Evolutionary conservation across 495 filamentous ascomycete genomes (phyloP).

Genomic region (Symbiotaphrina buchneri): DNA sequence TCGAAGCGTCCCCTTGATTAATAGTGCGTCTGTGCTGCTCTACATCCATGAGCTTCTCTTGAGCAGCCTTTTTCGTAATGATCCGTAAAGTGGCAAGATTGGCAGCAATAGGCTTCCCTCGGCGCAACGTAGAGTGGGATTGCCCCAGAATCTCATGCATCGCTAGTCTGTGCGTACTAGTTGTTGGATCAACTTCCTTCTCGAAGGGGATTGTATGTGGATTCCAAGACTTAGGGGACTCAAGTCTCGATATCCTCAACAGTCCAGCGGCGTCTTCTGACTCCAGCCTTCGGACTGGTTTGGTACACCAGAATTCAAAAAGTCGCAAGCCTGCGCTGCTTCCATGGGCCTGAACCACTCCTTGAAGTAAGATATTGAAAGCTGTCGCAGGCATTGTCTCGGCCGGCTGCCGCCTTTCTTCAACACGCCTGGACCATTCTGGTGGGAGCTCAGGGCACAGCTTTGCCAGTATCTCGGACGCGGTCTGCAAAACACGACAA

Average conservation of each 20-base stretch:
- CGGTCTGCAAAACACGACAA: conserved; percentile 1
- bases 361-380: conserved; percentile 25
- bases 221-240: too few species aligned
- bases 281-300: conserved; percentile 12
- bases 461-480: conserved; percentile 9
- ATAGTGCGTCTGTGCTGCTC: not conserved
- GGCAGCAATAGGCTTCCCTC: conserved; percentile 2
- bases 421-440: conserved; percentile 5
- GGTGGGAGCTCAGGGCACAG: too few species aligned
- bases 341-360: conserved; percentile 22
- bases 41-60: not conserved
- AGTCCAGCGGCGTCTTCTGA: not conserved
- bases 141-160: not conserved
- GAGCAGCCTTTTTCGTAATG: conserved; percentile 6
- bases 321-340: conserved; percentile 17
- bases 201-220: conserved; percentile 9
- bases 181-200: conserved; percentile 4
- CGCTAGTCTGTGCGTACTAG: not conserved
- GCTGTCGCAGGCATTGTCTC: conserved; percentile 10
- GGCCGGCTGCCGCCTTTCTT: conserved; percentile 1
- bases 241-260: too few species aligned
- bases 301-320: conserved; percentile 21
- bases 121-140: conserved; percentile 1
- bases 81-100: conserved; percentile 8
- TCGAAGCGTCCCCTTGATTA: not conserved